A percentile compares a stretch with the other conserved stretches of the same genome.
Evolutionary conservation across 1,139 yeast genomes (phyloP).

Genomic region (Blastobotrys apis): DNA sequence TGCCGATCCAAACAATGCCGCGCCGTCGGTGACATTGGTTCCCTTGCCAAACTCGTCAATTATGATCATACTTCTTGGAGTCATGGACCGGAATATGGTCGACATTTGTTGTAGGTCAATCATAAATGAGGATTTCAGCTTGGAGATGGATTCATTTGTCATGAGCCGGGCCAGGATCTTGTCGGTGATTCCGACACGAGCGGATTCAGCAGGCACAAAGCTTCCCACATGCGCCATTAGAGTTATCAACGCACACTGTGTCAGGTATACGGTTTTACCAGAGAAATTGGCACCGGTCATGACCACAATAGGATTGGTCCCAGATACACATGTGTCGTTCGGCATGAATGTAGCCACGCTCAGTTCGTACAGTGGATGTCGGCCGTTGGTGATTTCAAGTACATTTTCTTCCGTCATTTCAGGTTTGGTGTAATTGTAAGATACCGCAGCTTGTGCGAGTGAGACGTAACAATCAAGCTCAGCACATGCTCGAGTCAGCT

Average conservation of each 20-base stretch:
- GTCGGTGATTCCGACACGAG: conserved; percentile 76
- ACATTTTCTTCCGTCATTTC: background rate
- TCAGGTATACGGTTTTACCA: conserved; percentile 88
- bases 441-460: conserved; percentile 4
- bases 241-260: conserved; percentile 92
- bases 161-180: conserved; percentile 94
- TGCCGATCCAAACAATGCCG: conserved; percentile 94
- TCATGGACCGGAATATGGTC: conserved; percentile 77
- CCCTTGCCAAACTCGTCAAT: conserved; percentile 96
- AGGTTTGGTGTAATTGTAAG: conserved; percentile 2
- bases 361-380: conserved; percentile 6
- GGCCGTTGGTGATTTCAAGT: background rate
- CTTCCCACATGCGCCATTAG: conserved; percentile 93
- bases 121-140: conserved; percentile 92
- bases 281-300: conserved; percentile 98
- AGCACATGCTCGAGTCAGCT: background rate
- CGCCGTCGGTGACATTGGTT: conserved; percentile 95
- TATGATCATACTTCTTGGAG: conserved; percentile 75
- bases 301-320: conserved; percentile 65
- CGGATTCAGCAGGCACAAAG: conserved; percentile 73
- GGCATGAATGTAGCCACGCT: conserved; percentile 74
- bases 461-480: background rate
- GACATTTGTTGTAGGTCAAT: conserved; percentile 93
- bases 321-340: conserved; percentile 76
- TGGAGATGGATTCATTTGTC: conserved; percentile 94